These are phyloP conservation scores for Aspergillus sp. DNA, from an alignment of 2,329 filamentous ascomycete genomes.

Conservation along the genomic window DNA sequence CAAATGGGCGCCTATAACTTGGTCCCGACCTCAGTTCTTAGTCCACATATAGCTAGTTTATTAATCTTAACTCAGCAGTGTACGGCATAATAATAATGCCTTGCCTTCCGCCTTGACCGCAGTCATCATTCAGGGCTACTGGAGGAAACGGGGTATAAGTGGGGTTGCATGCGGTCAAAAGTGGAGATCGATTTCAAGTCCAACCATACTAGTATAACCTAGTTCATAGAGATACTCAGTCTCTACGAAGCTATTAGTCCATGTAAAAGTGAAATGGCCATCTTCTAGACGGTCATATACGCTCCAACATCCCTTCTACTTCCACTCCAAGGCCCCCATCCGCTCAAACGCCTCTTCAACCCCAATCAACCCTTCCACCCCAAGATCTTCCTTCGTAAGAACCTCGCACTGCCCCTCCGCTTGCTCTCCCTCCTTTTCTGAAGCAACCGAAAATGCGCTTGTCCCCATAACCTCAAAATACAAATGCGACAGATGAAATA, in stretches of 20 bases:
- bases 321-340: not conserved
- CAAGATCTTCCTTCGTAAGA: not conserved
- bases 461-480: conserved; percentile 5
- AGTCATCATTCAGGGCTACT: too few species aligned
- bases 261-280: not conserved
- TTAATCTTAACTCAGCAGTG: too few species aligned
- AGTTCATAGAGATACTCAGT: too few species aligned
- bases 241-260: too few species aligned
- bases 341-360: conserved; percentile 4
- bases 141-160: not conserved
- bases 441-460: not conserved
- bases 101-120: too few species aligned
- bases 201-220: too few species aligned
- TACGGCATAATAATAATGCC: too few species aligned
- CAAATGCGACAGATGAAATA: conserved; percentile 28
- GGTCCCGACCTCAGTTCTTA: too few species aligned
- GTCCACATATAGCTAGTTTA: too few species aligned
- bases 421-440: not conserved
- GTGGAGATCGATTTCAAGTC: not conserved
- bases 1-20: too few species aligned
- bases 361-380: not conserved
- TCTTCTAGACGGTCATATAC: not conserved
- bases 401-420: not conserved
- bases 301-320: not conserved
- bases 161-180: not conserved